phyloP scores from a whole-genome alignment of 345 rosid genomes.

The Euphorbia lathyris region DNA sequence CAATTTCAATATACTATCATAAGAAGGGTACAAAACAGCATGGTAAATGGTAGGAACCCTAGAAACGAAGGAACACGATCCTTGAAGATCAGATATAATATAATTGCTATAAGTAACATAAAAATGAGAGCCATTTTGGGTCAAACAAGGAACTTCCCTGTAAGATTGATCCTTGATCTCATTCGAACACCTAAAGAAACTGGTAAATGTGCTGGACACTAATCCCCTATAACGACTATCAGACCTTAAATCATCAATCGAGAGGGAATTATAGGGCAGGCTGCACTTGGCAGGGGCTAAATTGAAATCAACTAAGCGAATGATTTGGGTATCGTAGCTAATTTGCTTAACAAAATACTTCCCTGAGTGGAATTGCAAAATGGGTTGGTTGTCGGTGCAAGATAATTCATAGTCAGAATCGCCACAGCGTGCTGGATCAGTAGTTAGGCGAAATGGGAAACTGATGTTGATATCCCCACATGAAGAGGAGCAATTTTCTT shows the following conservation, averaged over 20 bases:
- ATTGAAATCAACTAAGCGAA: slow-evolving; percentile 36
- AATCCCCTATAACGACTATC: slow-evolving; percentile 21
- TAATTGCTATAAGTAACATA: slow-evolving; percentile 23
- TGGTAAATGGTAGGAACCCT: slow-evolving; percentile 26
- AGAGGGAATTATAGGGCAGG: slow-evolving; percentile 29
- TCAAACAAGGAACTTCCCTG: slow-evolving; percentile 26
- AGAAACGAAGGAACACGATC: slow-evolving; percentile 28
- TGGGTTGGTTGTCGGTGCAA: slow-evolving; percentile 31
- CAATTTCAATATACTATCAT: slow-evolving; percentile 23
- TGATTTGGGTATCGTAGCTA: slow-evolving; percentile 12
- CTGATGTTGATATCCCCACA: slow-evolving; percentile 41
- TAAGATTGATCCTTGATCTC: slow-evolving; percentile 15
- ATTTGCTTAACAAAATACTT: slow-evolving; percentile 34
- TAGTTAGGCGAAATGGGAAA: slow-evolving; percentile 35
- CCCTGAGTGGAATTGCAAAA: slow-evolving; percentile 22
- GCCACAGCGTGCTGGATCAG: slow-evolving; percentile 30
- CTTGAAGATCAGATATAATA: slow-evolving; percentile 20
- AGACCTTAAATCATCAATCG: slow-evolving; percentile 1
- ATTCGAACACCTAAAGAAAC: slow-evolving; percentile 29
- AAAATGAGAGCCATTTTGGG: slow-evolving; percentile 19
- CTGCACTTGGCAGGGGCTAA: slow-evolving; percentile 31
- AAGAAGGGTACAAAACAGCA: slow-evolving; percentile 23
- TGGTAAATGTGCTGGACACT: slow-evolving; percentile 15
- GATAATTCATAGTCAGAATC: slow-evolving; percentile 27
- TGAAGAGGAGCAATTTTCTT: slow-evolving; percentile 30